These are phyloP conservation scores for Apodospora peruviana DNA, from an alignment of 495 filamentous ascomycete genomes.

Conservation along the genomic window DNA sequence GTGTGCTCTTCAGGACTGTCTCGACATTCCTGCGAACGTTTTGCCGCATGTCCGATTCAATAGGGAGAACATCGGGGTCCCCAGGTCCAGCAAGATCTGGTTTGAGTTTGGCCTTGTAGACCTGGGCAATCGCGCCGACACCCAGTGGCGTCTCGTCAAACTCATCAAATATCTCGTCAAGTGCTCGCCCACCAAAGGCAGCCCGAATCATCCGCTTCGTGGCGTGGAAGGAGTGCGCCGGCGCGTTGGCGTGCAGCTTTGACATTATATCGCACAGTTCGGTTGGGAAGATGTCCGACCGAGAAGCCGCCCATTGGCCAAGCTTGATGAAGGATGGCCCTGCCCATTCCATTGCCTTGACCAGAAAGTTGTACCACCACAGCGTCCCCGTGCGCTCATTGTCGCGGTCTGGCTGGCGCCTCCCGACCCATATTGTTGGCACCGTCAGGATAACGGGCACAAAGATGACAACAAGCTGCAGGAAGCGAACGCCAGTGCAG, in stretches of 20 bases:
- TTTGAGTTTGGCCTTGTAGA: slow-evolving; percentile 92
- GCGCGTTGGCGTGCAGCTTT: slow-evolving; percentile 87
- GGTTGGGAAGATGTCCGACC: slow-evolving; percentile 94
- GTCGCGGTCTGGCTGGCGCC: slow-evolving; percentile 49
- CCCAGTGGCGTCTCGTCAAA: slow-evolving; percentile 88
- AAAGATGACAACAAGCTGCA: slow-evolving; percentile 83
- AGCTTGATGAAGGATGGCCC: slow-evolving; percentile 99
- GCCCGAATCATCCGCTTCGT: slow-evolving; percentile 74
- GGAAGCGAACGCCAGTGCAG: slow-evolving; percentile 78
- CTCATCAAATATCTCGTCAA: slow-evolving; percentile 94
- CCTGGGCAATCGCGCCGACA: slow-evolving; percentile 95
- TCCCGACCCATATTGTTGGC: slow-evolving; percentile 76
- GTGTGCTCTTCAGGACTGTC: slow-evolving; percentile 75
- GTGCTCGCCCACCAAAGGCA: slow-evolving; percentile 73
- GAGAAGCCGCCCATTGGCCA: slow-evolving; percentile 97
- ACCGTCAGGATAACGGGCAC: slow-evolving; percentile 78
- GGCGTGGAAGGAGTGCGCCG: slow-evolving; percentile 75
- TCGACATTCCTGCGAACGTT: slow-evolving; percentile 78
- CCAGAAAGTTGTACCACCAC: slow-evolving; percentile 93
- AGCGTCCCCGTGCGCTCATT: slow-evolving; percentile 73
- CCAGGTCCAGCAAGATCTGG: slow-evolving; percentile 62
- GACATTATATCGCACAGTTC: slow-evolving; percentile 93
- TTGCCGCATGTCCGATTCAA: slow-evolving; percentile 51
- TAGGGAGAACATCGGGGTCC: slow-evolving; percentile 50
- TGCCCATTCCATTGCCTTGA: slow-evolving; percentile 84